Evolutionary conservation across 371 early-diverging fungal species (phyloP).

Genomic region (Mucor lusitanicus): DNA sequence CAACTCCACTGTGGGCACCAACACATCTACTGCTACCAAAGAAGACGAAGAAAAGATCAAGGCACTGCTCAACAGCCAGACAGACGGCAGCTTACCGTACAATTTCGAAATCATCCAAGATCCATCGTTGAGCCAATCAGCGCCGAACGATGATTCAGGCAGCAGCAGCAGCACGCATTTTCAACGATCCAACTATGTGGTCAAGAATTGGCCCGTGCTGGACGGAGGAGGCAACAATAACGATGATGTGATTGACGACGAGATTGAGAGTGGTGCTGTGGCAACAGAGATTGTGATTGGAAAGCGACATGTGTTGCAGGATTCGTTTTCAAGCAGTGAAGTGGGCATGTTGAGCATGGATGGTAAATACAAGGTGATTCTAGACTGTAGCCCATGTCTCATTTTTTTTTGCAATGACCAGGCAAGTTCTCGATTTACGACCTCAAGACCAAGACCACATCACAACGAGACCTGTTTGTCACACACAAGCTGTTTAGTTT

Average conservation of each 20-base stretch:
- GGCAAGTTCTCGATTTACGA: constrained; percentile 60
- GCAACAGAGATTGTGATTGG: constrained; percentile 65
- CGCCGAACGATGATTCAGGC: constrained; percentile 7
- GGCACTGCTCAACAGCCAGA: not conserved
- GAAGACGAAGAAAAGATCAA: not conserved
- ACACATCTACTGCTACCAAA: not conserved
- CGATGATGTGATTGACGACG: constrained; percentile 35
- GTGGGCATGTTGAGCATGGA: constrained; percentile 68
- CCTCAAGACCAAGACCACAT: constrained; percentile 44
- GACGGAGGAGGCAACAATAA: constrained; percentile 32
- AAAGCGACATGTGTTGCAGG: constrained; percentile 33
- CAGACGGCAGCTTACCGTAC: not conserved
- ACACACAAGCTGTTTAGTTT: constrained; percentile 66
- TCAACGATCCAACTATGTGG: constrained; percentile 39
- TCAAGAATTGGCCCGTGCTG: constrained; percentile 42
- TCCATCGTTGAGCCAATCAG: not conserved
- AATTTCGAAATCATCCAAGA: constrained; percentile 2
- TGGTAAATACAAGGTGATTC: too few species aligned
- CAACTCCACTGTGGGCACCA: not conserved
- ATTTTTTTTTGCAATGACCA: constrained; percentile 14
- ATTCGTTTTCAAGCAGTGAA: constrained; percentile 24
- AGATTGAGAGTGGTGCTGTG: constrained; percentile 43
- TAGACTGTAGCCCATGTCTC: too few species aligned
- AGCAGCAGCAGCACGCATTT: too few species aligned
- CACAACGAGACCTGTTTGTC: constrained; percentile 54